phyloP scores from a whole-genome alignment of 2,329 filamentous ascomycete species.

The Nectriaceae sp. region DNA sequence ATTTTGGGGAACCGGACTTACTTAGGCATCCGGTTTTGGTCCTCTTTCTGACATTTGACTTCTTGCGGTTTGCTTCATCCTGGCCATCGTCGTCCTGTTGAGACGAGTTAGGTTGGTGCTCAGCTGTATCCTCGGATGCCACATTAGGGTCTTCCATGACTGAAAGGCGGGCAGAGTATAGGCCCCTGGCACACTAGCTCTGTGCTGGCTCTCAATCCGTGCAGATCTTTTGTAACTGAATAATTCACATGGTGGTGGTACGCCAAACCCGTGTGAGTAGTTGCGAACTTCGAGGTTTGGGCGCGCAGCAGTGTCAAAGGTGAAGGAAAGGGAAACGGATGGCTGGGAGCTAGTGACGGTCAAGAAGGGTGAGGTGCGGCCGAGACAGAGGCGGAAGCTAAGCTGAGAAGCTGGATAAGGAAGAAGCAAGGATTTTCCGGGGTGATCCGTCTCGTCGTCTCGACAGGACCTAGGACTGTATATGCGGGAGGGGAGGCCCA shows the following conservation, averaged over 20 bases:
- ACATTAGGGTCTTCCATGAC: conserved; percentile 22
- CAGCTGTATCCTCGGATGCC: conserved; percentile 12
- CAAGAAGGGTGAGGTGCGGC: not conserved
- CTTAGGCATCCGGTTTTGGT: conserved; percentile 94
- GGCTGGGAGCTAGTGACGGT: not conserved
- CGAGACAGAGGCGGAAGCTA: conserved; percentile 5
- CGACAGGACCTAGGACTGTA: too few species aligned
- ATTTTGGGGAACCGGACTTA: conserved; percentile 46
- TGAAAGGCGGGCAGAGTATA: not conserved
- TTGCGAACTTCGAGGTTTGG: conserved; percentile 4
- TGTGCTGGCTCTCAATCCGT: conserved; percentile 13
- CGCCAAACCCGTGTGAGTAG: conserved; percentile 8
- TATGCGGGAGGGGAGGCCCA: too few species aligned
- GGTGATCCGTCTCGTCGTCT: too few species aligned
- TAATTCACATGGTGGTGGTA: conserved; percentile 26
- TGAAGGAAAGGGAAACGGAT: not conserved
- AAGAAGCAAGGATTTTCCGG: too few species aligned
- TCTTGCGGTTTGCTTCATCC: conserved; percentile 48
- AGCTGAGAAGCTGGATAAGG: conserved; percentile 5
- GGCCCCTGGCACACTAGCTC: not conserved
- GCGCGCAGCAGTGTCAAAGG: not conserved
- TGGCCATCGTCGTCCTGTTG: conserved; percentile 38
- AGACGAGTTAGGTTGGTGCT: conserved; percentile 32
- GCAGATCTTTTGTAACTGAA: conserved; percentile 6
- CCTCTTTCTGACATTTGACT: conserved; percentile 60